Evolutionary conservation across 257 asterid genomes (phyloP).

Genomic region (Phtheirospermum japonicum): DNA sequence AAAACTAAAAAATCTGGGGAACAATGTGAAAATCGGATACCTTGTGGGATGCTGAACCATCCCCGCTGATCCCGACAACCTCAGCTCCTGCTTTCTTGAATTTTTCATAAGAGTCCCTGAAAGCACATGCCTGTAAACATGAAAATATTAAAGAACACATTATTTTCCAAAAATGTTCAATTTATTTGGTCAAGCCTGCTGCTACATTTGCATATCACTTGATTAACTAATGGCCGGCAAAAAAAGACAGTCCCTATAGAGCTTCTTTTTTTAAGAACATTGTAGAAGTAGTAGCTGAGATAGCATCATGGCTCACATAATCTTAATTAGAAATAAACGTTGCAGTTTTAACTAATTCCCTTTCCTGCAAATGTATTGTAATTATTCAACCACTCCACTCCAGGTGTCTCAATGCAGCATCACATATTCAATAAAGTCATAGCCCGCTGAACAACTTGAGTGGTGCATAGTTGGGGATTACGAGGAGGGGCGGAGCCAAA

Average conservation of each 20-base stretch:
- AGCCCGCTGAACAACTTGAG: too few species aligned
- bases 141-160: slow-evolving; percentile 13
- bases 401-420: too few species aligned
- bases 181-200: slow-evolving; percentile 9
- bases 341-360: too few species aligned
- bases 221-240: background rate
- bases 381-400: too few species aligned
- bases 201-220: slow-evolving; percentile 38
- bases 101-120: slow-evolving; percentile 93
- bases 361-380: background rate
- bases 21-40: slow-evolving; percentile 35
- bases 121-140: slow-evolving; percentile 83
- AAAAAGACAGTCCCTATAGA: background rate
- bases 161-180: background rate
- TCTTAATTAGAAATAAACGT: background rate
- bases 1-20: background rate
- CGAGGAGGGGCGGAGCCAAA: too few species aligned
- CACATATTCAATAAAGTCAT: too few species aligned
- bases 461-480: too few species aligned
- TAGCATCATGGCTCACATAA: too few species aligned
- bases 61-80: slow-evolving; percentile 92
- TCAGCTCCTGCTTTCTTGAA: slow-evolving; percentile 98
- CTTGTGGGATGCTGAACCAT: slow-evolving; percentile 81
- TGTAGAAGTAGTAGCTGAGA: too few species aligned
- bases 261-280: background rate